Percentiles rank a stretch among this genome's conserved stretches.
Evolutionary conservation across 345 rosid genomes (phyloP).

Genomic region (Gossypium thurberi): DNA sequence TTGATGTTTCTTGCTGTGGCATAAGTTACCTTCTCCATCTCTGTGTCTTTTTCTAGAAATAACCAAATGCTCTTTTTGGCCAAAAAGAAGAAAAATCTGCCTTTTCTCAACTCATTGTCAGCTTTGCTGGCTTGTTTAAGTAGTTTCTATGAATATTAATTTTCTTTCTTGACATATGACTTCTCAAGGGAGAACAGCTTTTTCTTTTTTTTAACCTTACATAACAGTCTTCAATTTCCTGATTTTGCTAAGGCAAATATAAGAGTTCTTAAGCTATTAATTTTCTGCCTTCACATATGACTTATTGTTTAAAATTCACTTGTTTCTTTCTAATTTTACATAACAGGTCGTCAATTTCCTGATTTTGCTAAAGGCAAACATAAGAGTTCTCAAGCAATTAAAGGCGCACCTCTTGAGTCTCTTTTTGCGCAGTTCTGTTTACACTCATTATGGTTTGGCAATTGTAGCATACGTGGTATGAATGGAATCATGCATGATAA

Average conservation of each 20-base stretch:
- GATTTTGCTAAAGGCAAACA: slow-evolving; percentile 51
- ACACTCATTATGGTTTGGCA: slow-evolving; percentile 83
- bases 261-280: slow-evolving; percentile 50
- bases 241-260: slow-evolving; percentile 66
- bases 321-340: not conserved
- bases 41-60: not conserved
- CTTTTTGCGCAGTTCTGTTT: slow-evolving; percentile 85
- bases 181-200: not conserved
- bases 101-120: not conserved
- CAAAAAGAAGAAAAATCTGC: not conserved
- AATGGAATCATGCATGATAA: slow-evolving; percentile 10
- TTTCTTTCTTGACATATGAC: not conserved
- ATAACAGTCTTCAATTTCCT: slow-evolving; percentile 34
- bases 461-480: slow-evolving; percentile 90
- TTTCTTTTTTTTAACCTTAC: not conserved
- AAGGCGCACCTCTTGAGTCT: slow-evolving; percentile 74
- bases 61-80: not conserved
- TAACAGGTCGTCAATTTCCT: slow-evolving; percentile 41
- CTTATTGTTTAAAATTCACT: not conserved
- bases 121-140: slow-evolving; percentile 2
- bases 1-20: not conserved
- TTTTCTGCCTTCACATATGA: not conserved
- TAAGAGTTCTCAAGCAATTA: slow-evolving; percentile 67
- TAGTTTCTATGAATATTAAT: not conserved
- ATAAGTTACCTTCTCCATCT: not conserved